phyloP scores from a whole-genome alignment of 371 early-diverging fungal species.

The Catenaria anguillulae region DNA sequence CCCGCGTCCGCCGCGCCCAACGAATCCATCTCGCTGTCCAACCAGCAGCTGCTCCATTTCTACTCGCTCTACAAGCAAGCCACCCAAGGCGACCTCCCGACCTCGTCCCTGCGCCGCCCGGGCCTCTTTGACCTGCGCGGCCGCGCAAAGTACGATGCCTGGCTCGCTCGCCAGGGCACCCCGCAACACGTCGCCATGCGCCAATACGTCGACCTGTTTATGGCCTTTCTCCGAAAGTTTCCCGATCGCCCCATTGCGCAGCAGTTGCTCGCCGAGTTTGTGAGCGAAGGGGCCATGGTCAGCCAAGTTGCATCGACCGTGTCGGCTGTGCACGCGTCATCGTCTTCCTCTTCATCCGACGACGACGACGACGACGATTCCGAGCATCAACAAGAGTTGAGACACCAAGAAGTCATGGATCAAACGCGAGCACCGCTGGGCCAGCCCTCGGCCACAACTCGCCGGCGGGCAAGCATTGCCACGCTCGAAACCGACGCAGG shows the following conservation, averaged over 20 bases:
- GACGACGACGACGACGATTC: background rate
- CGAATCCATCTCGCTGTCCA: background rate
- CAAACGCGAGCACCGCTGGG: too few relatives aligned
- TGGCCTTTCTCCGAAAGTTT: background rate
- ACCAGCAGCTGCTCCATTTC: constrained; percentile 5
- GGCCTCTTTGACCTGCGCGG: background rate
- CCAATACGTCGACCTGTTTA: background rate
- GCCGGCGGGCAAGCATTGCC: too few relatives aligned
- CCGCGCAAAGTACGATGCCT: constrained; percentile 9
- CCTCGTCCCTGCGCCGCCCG: background rate
- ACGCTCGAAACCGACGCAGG: too few relatives aligned
- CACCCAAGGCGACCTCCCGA: background rate
- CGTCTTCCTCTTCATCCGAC: background rate
- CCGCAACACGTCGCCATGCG: background rate
- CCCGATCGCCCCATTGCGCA: background rate
- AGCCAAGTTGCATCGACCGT: too few relatives aligned
- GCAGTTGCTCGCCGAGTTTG: background rate
- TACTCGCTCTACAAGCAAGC: constrained; percentile 11
- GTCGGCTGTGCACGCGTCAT: too few relatives aligned
- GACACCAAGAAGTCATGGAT: too few relatives aligned
- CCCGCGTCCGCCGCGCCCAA: background rate
- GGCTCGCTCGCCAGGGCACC: background rate
- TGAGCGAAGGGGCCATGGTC: background rate
- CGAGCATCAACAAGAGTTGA: background rate
- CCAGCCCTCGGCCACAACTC: too few relatives aligned